Base-by-base conservation (phyloP, 805 yeast genomes). In the Wickerhamiella azyma region DNA sequence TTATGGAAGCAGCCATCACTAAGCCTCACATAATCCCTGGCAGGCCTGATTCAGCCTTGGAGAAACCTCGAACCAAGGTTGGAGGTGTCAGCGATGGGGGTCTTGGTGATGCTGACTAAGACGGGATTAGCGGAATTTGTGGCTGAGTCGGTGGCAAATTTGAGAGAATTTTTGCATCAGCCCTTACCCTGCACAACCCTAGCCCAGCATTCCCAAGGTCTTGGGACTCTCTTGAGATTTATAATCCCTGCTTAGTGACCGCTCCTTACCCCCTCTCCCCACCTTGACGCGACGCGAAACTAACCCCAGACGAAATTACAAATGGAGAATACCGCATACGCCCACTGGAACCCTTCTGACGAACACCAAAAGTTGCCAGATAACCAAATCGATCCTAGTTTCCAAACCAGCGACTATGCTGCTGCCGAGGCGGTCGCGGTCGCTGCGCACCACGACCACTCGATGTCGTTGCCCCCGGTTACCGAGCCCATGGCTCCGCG, bases 361-460 rank as follows among this genome's bases (percentile, higher is more conserved):
- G 56, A 55, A 26, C 50, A 48, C 36, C 54, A 56, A 52, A 53
- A 52, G 47, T 49, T 55, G 21, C 54, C 57, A 32, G 57, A 55
- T 26, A 53, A 52, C 41, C 59, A 56, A 47, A 56, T 56, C 37
- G 59, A 56, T 44, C 59, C 59, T 32, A 53, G 54, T 17, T 56
- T 56, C 53, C 58, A 55, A 40, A 56, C 52, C 45, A 40, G 55
- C 13, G 59, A 56, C 49, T 56, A 53, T 46, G 55, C 59, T 14
- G 56, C 59, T n/a, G 59, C 56, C 40, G 55, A 58, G 32, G 57
- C 59, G 14, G 59, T 55, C 41, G 59, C 59, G 14, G 59, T 56
- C 19, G 58, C 58, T 13, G 58, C 55, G 26, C 59, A 55, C 36
- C 59, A 55, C 48, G 57, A 53, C 46, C 54, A 55, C 16, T 50